These are phyloP conservation scores for Fraxinus dipetala DNA, from an alignment of 305 asterid species.

Conservation along the genomic window DNA sequence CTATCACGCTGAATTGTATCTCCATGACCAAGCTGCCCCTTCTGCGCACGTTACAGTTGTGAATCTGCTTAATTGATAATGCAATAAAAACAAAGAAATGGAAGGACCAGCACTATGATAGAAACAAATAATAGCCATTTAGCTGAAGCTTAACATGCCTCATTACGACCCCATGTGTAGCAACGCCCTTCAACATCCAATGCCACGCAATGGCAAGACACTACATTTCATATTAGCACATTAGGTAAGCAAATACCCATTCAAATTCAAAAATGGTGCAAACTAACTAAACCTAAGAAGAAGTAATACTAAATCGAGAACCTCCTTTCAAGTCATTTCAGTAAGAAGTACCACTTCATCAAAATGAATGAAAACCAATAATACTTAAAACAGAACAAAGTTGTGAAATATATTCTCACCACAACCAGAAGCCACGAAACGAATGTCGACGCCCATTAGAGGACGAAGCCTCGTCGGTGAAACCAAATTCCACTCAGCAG, in stretches of 20 bases:
- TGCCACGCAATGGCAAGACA: slow-evolving; percentile 91
- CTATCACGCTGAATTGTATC: slow-evolving; percentile 84
- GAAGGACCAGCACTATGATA: not conserved
- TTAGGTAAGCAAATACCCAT: slow-evolving; percentile 5
- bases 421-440: slow-evolving; percentile 84
- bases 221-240: slow-evolving; percentile 43
- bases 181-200: slow-evolving; percentile 91
- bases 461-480: slow-evolving; percentile 91
- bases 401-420: slow-evolving; percentile 36
- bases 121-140: not conserved
- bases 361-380: not conserved
- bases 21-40: slow-evolving; percentile 98
- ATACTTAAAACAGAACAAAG: not conserved
- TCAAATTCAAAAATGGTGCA: not conserved
- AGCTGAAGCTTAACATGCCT: slow-evolving; percentile 46
- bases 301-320: slow-evolving; percentile 2
- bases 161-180: slow-evolving; percentile 98
- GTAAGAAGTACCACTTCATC: slow-evolving; percentile 7
- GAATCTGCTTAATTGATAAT: slow-evolving; percentile 14
- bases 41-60: slow-evolving; percentile 42
- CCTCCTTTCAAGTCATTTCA: not conserved
- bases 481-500: slow-evolving; percentile 65
- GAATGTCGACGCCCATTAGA: slow-evolving; percentile 72
- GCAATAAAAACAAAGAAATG: slow-evolving; percentile 11
- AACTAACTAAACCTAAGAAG: slow-evolving; percentile 7